Conservation (phyloP, 352 stramenopile species). For the Phytophthora aleatoria region DNA sequence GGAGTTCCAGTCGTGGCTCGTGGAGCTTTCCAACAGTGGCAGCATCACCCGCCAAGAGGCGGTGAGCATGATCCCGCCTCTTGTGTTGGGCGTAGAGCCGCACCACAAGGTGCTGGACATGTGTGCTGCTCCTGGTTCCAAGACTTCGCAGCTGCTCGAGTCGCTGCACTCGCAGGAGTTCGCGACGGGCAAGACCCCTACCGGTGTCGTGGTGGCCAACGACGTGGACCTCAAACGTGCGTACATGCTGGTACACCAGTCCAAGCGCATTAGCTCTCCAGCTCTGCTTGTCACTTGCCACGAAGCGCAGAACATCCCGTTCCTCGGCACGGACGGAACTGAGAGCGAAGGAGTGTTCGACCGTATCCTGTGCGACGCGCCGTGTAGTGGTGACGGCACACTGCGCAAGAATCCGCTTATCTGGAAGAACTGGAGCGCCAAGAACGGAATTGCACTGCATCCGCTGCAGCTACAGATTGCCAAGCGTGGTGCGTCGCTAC, state of each 20-base stretch:
- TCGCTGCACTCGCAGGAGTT: slow-evolving; percentile 87
- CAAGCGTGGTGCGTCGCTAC: slow-evolving; percentile 88
- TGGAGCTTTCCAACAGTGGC: slow-evolving; percentile 93
- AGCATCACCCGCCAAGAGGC: slow-evolving; percentile 98
- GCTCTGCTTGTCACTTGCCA: slow-evolving; percentile 96
- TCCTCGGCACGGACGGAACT: slow-evolving; percentile 71
- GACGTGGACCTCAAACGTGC: slow-evolving; percentile 97
- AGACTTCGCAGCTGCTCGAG: slow-evolving; percentile 99
- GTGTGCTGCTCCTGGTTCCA: slow-evolving; percentile 98
- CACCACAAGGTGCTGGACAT: slow-evolving; percentile 97
- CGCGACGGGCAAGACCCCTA: slow-evolving; percentile 77
- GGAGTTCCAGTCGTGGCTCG: slow-evolving; percentile 97
- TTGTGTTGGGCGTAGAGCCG: slow-evolving; percentile 95
- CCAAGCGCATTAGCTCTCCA: slow-evolving; percentile 95
- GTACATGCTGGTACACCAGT: slow-evolving; percentile 99
- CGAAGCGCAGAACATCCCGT: slow-evolving; percentile 96
- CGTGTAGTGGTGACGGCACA: slow-evolving; percentile 98
- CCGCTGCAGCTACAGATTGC: slow-evolving; percentile 96
- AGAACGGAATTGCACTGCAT: slow-evolving; percentile 93
- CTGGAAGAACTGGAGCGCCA: slow-evolving; percentile 94
- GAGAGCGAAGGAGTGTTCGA: slow-evolving; percentile 93
- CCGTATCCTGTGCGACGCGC: slow-evolving; percentile 98
- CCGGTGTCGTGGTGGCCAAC: slow-evolving; percentile 96
- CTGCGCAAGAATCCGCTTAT: slow-evolving; percentile 98
- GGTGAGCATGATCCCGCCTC: slow-evolving; percentile 98